Evolutionary conservation across 495 filamentous ascomycete genomes (phyloP).

Genomic region (Gamarada debralockiae): DNA sequence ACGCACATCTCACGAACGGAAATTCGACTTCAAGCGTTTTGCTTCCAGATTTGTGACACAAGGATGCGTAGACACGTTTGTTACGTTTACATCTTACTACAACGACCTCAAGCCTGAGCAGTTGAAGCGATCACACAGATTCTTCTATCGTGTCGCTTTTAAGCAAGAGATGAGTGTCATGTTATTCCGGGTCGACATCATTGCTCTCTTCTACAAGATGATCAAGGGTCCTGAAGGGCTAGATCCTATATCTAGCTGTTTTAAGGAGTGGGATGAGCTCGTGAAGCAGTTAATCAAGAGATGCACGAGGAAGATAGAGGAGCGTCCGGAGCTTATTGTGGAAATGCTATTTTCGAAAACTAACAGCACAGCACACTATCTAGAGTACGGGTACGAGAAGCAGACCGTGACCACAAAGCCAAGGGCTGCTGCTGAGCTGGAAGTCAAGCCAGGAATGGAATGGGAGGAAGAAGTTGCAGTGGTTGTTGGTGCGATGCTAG

Average conservation of each 20-base stretch:
- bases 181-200: slow-evolving; percentile 86
- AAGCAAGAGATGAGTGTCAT: slow-evolving; percentile 87
- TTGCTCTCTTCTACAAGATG: slow-evolving; percentile 83
- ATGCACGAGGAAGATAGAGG: slow-evolving; percentile 73
- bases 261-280: slow-evolving; percentile 90
- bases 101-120: slow-evolving; percentile 75
- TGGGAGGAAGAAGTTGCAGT: slow-evolving; percentile 69
- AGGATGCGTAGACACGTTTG: slow-evolving; percentile 83
- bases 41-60: slow-evolving; percentile 76
- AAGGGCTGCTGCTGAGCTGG: slow-evolving; percentile 67
- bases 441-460: slow-evolving; percentile 68
- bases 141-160: slow-evolving; percentile 92
- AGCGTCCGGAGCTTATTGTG: slow-evolving; percentile 76
- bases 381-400: slow-evolving; percentile 88
- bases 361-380: slow-evolving; percentile 72
- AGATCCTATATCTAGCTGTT: slow-evolving; percentile 56
- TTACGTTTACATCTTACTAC: slow-evolving; percentile 76
- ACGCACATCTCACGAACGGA: slow-evolving; percentile 70
- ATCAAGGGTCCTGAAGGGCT: slow-evolving; percentile 86
- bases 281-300: slow-evolving; percentile 74
- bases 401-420: slow-evolving; percentile 59
- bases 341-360: slow-evolving; percentile 96
- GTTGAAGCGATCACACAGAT: slow-evolving; percentile 89
- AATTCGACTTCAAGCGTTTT: slow-evolving; percentile 91
- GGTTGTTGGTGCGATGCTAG: slow-evolving; percentile 70